Evolutionary conservation across 768 basidiomycete species (phyloP).

Genomic region (Auriscalpium microsporum): DNA sequence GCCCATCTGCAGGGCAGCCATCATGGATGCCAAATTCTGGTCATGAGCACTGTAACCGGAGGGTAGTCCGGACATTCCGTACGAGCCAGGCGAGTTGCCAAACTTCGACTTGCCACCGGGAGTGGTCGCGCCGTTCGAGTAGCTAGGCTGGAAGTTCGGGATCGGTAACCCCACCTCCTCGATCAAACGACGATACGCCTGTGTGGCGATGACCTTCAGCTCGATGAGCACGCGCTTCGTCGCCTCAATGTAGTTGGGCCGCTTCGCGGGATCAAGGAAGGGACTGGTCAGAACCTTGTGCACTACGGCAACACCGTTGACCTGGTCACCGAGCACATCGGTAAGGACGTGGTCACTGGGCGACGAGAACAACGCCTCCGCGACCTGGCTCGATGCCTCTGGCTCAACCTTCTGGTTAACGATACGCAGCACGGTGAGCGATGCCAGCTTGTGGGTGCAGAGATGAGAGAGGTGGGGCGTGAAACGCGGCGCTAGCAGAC

Average conservation of each 20-base stretch:
- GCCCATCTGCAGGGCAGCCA: conserved; percentile 88
- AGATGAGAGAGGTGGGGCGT: conserved; percentile 94
- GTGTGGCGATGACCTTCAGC: conserved; percentile 88
- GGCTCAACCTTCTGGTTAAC: conserved; percentile 95
- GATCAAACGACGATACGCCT: conserved; percentile 87
- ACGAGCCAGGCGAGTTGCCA: conserved; percentile 40
- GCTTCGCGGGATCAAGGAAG: conserved; percentile 67
- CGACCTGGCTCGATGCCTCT: conserved; percentile 76
- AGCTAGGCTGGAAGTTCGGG: conserved; percentile 78
- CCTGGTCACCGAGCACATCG: conserved; percentile 92
- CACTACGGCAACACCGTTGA: conserved; percentile 88
- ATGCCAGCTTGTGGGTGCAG: conserved; percentile 96
- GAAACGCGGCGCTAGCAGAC: conserved; percentile 89
- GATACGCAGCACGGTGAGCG: conserved; percentile 87
- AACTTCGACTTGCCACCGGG: conserved; percentile 54
- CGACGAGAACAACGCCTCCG: conserved; percentile 87
- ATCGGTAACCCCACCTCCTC: conserved; percentile 92
- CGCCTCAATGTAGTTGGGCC: conserved; percentile 67
- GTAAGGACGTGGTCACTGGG: conserved; percentile 84
- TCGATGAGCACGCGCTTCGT: conserved; percentile 86
- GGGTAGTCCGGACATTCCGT: conserved; percentile 66
- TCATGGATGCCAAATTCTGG: conserved; percentile 84
- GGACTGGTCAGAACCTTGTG: conserved; percentile 88
- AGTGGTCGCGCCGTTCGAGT: conserved; percentile 51
- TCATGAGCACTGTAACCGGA: conserved; percentile 77